These are phyloP conservation scores for Botrytis cinerea DNA, from an alignment of 2,329 filamentous ascomycete species.

Conservation along the genomic window DNA sequence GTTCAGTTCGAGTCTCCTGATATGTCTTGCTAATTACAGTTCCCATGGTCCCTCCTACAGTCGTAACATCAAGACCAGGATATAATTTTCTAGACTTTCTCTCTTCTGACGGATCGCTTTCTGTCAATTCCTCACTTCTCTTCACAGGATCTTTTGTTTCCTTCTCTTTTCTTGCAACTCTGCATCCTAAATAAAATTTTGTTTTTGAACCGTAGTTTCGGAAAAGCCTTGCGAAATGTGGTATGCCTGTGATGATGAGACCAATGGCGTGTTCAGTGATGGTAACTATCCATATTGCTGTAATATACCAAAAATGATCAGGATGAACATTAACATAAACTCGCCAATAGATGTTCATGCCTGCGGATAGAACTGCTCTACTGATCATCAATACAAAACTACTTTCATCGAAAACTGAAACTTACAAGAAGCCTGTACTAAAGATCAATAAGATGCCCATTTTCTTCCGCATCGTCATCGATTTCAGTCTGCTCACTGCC, in stretches of 20 bases:
- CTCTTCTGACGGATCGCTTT: neutral
- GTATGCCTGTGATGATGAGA: neutral
- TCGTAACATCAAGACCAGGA: neutral
- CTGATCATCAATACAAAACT: neutral
- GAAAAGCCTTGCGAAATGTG: neutral
- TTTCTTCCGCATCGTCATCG: neutral
- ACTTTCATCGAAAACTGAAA: fast-evolving
- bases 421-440: neutral
- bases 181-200: too few species aligned
- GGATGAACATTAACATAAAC: neutral
- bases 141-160: too few species aligned
- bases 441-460: neutral
- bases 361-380: neutral
- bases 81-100: neutral
- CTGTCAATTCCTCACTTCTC: neutral
- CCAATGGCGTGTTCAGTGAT: neutral
- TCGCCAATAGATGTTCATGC: neutral
- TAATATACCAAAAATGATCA: neutral
- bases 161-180: too few species aligned
- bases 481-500: neutral
- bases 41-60: too few species aligned
- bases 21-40: neutral
- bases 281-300: neutral
- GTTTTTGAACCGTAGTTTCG: neutral
- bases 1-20: neutral